Evolutionary conservation across 2,329 filamentous ascomycete species (phyloP).

Genomic region (Exophiala bonariae): DNA sequence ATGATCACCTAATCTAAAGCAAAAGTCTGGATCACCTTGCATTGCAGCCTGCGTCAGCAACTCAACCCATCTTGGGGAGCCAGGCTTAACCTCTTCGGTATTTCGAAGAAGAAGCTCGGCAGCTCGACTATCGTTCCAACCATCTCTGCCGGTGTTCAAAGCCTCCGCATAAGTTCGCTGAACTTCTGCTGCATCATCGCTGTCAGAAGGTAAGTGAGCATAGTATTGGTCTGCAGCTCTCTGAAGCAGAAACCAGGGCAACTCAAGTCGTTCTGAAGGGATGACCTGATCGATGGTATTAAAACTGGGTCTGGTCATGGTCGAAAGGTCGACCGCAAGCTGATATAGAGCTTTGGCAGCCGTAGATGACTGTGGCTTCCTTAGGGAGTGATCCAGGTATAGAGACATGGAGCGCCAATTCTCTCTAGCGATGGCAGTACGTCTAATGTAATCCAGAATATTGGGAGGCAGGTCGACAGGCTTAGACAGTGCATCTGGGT

Average conservation of each 20-base stretch:
- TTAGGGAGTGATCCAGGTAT: constrained; percentile 11
- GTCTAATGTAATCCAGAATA: neutral
- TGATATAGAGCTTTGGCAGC: constrained; percentile 10
- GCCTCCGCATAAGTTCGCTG: constrained; percentile 13
- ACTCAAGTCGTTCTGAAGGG: constrained; percentile 3
- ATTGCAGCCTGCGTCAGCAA: constrained; percentile 17
- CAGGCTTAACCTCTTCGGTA: constrained; percentile 5
- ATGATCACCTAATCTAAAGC: constrained; percentile 17
- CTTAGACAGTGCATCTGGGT: neutral
- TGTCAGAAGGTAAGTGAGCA: constrained; percentile 7
- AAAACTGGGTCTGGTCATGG: constrained; percentile 12
- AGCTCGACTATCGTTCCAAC: constrained; percentile 17
- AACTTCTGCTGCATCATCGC: constrained; percentile 7
- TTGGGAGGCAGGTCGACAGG: neutral
- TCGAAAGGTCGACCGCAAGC: constrained; percentile 15
- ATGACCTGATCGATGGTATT: neutral
- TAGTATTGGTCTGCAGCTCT: constrained; percentile 14
- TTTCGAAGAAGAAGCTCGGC: constrained; percentile 9
- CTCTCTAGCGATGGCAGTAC: neutral
- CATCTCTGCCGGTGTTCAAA: constrained; percentile 12
- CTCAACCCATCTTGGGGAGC: constrained; percentile 16
- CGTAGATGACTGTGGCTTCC: constrained; percentile 6
- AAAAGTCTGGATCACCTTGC: constrained; percentile 11
- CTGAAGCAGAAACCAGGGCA: constrained; percentile 15
- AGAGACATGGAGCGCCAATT: constrained; percentile 18